phyloP scores from a whole-genome alignment of 2,329 filamentous ascomycete species.

The Ophiostoma perfectum region DNA sequence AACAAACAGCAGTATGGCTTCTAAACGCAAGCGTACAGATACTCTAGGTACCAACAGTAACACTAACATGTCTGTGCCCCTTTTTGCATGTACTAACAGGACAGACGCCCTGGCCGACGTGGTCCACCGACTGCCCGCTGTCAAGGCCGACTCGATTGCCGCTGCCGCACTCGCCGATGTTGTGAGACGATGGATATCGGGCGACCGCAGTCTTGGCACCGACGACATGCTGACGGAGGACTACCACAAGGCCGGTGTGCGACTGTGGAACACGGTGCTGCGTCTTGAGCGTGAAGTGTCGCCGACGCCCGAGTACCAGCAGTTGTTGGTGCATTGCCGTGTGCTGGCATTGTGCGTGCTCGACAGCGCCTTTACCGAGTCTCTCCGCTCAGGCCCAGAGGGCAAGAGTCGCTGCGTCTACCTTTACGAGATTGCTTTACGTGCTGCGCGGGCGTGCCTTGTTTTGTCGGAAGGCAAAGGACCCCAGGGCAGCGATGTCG shows the following conservation, averaged over 20 bases:
- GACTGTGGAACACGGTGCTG: conserved; percentile 24
- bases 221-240: not conserved
- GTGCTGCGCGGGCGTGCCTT: conserved; percentile 43
- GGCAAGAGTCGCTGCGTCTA: conserved; percentile 2
- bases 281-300: conserved; percentile 13
- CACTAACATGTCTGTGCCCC: not conserved
- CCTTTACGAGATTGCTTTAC: conserved; percentile 16
- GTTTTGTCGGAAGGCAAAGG: too few species aligned
- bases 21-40: not conserved
- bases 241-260: conserved; percentile 18
- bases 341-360: conserved; percentile 59
- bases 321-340: conserved; percentile 33
- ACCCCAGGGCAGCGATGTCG: conserved; percentile 38
- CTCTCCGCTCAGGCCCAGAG: not conserved
- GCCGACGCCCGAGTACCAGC: not conserved
- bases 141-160: conserved; percentile 20
- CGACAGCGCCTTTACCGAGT: not conserved
- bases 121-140: conserved; percentile 17
- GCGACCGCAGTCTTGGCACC: not conserved
- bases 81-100: not conserved
- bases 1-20: not conserved
- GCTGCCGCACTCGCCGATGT: conserved; percentile 20
- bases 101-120: conserved; percentile 13
- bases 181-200: not conserved
- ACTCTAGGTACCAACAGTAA: not conserved